Conservation (phyloP, 352 stramenopile genomes). For the Phytophthora niederhauseri region DNA sequence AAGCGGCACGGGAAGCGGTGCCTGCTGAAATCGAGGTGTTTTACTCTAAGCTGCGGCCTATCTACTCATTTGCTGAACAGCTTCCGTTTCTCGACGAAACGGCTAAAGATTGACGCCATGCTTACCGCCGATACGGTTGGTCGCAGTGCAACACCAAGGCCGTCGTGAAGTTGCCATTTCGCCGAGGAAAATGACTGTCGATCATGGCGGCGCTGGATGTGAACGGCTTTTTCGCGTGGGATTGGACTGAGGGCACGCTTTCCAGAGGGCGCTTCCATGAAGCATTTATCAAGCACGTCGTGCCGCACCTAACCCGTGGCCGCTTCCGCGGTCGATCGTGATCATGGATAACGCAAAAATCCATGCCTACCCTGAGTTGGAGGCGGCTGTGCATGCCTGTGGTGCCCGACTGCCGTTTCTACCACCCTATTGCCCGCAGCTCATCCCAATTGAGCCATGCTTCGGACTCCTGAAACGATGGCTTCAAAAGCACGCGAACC, state of each 20-base stretch:
- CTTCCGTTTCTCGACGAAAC: conserved; percentile 28
- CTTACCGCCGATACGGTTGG: conserved; percentile 23
- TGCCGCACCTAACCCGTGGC: conserved; percentile 76
- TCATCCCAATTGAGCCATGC: conserved; percentile 18
- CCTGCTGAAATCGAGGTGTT: conserved; percentile 23
- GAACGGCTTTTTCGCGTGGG: conserved; percentile 8
- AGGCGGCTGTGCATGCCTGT: conserved; percentile 7
- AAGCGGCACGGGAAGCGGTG: conserved; percentile 15
- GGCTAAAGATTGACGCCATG: conserved; percentile 19
- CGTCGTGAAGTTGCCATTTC: conserved; percentile 15
- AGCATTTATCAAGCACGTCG: conserved; percentile 29
- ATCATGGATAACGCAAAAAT: conserved; percentile 22
- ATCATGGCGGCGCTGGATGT: conserved; percentile 12
- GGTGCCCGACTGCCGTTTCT: conserved; percentile 11
- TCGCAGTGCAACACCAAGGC: conserved; percentile 14
- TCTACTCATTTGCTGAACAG: conserved; percentile 23
- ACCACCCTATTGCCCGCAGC: neutral
- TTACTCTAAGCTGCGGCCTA: conserved; percentile 4
- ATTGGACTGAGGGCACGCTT: conserved; percentile 9
- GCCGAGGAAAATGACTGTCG: conserved; percentile 2
- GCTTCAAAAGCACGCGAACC: conserved; percentile 7
- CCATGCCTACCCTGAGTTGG: conserved; percentile 7
- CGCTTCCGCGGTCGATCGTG: neutral
- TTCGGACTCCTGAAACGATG: conserved; percentile 7
- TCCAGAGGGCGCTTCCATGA: neutral